These are phyloP conservation scores for Alternaria viburni DNA, from an alignment of 2,329 filamentous ascomycete species.

Conservation along the genomic window DNA sequence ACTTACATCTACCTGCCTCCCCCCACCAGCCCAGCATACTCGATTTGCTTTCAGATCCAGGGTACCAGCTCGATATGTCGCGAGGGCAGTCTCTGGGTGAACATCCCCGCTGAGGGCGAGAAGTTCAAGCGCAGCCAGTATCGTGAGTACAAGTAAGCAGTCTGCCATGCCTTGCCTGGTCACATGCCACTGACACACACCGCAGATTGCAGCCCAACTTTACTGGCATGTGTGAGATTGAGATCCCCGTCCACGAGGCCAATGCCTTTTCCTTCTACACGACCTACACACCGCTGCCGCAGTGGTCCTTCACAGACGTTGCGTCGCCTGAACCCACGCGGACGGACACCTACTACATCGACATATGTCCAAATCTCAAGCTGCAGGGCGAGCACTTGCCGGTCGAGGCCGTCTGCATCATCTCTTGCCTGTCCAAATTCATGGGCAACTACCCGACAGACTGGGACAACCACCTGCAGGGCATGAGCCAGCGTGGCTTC, in stretches of 20 bases:
- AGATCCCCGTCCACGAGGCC: constrained; percentile 79
- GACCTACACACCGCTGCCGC: constrained; percentile 85
- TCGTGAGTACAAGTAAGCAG: constrained; percentile 82
- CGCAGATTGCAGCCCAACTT: constrained; percentile 86
- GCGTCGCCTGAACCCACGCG: constrained; percentile 64
- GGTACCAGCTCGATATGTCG: constrained; percentile 95
- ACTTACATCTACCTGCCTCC: constrained; percentile 92
- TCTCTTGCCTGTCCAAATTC: constrained; percentile 96
- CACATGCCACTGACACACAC: constrained; percentile 17
- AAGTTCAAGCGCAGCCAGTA: constrained; percentile 81
- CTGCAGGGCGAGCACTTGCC: constrained; percentile 78
- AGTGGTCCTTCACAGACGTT: constrained; percentile 68
- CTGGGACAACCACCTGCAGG: constrained; percentile 87
- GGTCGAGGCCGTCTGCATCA: constrained; percentile 84
- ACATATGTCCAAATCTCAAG: constrained; percentile 82
- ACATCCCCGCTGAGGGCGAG: constrained; percentile 79
- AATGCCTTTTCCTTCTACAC: constrained; percentile 95
- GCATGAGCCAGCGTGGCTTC: constrained; percentile 90
- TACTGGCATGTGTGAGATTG: constrained; percentile 88
- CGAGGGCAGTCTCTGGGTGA: constrained; percentile 94
- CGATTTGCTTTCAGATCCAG: constrained; percentile 87
- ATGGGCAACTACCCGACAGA: constrained; percentile 91
- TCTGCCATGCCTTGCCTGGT: neutral
- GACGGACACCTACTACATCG: constrained; percentile 87
- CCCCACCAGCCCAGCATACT: constrained; percentile 73